Evolutionary conservation across 805 yeast species (phyloP).

Genomic region (Millerozyma miso): DNA sequence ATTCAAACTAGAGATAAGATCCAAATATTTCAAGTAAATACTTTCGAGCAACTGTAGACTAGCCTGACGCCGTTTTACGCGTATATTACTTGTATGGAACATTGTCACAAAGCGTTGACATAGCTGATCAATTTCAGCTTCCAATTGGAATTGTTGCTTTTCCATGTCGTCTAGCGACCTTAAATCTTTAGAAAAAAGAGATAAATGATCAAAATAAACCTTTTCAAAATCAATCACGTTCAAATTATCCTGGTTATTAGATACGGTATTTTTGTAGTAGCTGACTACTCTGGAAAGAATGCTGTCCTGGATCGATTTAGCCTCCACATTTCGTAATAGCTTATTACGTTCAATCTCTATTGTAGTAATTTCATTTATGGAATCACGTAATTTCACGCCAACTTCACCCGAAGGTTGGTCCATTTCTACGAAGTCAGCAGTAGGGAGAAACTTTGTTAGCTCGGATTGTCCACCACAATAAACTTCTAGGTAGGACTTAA

Average conservation of each 20-base stretch:
- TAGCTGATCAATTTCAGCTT: constrained; percentile 31
- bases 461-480: constrained; percentile 38
- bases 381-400: constrained; percentile 34
- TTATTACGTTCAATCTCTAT: constrained; percentile 35
- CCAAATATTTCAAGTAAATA: constrained; percentile 48
- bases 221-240: constrained; percentile 26
- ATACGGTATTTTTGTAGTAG: constrained; percentile 31
- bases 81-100: constrained; percentile 19
- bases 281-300: constrained; percentile 52
- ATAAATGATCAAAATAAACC: constrained; percentile 39
- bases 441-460: constrained; percentile 36
- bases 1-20: constrained; percentile 54
- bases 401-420: constrained; percentile 26
- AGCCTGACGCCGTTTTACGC: constrained; percentile 33
- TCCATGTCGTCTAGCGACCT: constrained; percentile 39
- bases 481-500: constrained; percentile 43
- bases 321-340: constrained; percentile 39
- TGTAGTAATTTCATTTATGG: constrained; percentile 22
- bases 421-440: constrained; percentile 28
- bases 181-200: constrained; percentile 48
- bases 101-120: constrained; percentile 25
- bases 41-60: constrained; percentile 50
- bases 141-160: constrained; percentile 29
- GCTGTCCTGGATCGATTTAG: constrained; percentile 43
- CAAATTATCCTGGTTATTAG: constrained; percentile 14